Percentiles rank a stretch among this genome's conserved stretches.
These are phyloP conservation scores for Strombidium stylifer DNA, from an alignment of 73 alveolate species.

Conservation along the genomic window DNA sequence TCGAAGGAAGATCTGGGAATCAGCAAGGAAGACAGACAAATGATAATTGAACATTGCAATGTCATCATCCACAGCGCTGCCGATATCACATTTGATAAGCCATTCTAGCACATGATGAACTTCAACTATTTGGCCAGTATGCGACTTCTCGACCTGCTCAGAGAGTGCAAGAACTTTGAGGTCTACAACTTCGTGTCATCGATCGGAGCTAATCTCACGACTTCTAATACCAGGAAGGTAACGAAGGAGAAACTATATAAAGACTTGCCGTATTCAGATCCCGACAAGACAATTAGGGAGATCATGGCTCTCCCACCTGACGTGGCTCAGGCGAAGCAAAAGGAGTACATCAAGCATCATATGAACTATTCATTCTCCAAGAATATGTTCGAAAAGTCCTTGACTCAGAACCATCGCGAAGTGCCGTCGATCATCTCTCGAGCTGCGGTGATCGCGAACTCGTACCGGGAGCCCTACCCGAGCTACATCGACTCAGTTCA, in stretches of 20 bases:
- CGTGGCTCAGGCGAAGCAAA: too few species aligned
- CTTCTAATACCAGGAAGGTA: constrained; percentile 4
- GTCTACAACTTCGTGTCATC: constrained; percentile 1
- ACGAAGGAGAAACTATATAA: constrained; percentile 73
- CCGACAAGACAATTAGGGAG: too few species aligned
- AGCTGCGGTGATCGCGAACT: constrained; percentile 72
- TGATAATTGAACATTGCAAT: not conserved
- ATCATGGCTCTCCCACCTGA: too few species aligned
- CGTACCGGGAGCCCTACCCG: constrained; percentile 72
- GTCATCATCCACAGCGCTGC: constrained; percentile 36
- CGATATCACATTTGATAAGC: not conserved
- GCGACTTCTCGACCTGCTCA: not conserved
- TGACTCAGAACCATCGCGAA: constrained; percentile 32
- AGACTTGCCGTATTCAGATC: too few species aligned
- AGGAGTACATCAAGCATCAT: constrained; percentile 72
- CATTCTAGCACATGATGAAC: not conserved
- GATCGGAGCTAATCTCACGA: too few species aligned
- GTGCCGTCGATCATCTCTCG: constrained; percentile 57
- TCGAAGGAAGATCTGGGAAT: constrained; percentile 27
- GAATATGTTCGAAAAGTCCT: constrained; percentile 62
- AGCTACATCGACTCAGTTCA: constrained; percentile 81
- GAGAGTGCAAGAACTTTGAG: constrained; percentile 5
- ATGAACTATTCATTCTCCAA: constrained; percentile 81
- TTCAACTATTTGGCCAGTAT: constrained; percentile 11
- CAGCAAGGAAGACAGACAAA: constrained; percentile 12